Base-by-base conservation (phyloP, 768 basidiomycete genomes). In the Lentinula aciculospora region DNA sequence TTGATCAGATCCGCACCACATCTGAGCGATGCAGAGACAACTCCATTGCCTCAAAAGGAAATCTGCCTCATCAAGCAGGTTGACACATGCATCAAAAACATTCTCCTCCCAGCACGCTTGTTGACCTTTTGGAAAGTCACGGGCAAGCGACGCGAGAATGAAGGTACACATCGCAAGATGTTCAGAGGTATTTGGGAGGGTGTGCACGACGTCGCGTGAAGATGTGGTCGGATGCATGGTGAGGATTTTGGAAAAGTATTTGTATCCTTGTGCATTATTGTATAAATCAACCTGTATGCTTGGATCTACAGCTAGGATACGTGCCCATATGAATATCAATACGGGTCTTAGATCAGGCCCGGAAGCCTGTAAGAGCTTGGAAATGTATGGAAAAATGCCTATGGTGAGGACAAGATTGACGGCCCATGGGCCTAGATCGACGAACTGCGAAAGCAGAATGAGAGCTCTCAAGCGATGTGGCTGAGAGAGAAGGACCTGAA, bases 141-240 rank as follows among this genome's bases (percentile, higher is more conserved):
- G 85, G 39, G 89, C 86, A 50, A 97, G 85, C 13, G 94, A 85
- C 23, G 89, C 82, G 27, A 98, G 84, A 64, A 98, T 94, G 74
- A 98, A 98, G 1, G 94, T 91, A 68, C 95, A 98, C 96, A 98
- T 98, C 1, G 97, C 94, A 62, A 92, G 91, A 71, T 98, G 94
- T 68, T 98, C 97, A 4, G 90, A 89, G 51, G 86, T 85, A 70
- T 99, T 97, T 0, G 95, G 94, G n/a, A 98, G 83, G 40, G 81
- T 68, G 39, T 74, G 66, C 32, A 75, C 70, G 56, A 90, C 89
- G 37, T 90, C 86, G 58, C 78, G 27, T n/a, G 40, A 17, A 28
- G 29, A 53, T 34, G 29, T 15, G 17, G 29, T 12, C 21, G 51
- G 32, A 34, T 53, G 79, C 27, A 84, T 76, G 6, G 82, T 82